Conservation (phyloP, 108 stramenopile species). For the Cyclotella sp. region DNA sequence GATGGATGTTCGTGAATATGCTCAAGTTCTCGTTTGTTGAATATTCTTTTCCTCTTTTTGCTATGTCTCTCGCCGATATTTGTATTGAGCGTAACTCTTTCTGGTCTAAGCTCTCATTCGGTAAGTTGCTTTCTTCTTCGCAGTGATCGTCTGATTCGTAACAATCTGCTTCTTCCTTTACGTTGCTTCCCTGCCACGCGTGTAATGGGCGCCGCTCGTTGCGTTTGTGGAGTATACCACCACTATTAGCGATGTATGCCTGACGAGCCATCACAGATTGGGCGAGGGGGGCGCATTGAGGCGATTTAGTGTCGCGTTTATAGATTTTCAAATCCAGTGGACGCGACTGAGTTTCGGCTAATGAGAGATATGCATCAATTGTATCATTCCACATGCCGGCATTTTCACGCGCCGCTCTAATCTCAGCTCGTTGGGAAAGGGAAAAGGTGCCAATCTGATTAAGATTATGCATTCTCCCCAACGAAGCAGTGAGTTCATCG, state of each 20-base stretch:
- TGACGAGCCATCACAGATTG: constrained; percentile 35
- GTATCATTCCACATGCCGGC: constrained; percentile 31
- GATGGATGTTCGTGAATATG: constrained; percentile 34
- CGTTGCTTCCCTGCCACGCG: constrained; percentile 2
- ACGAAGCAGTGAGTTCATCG: constrained; percentile 32
- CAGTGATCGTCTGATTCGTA: neutral
- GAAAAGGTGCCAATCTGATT: constrained; percentile 7
- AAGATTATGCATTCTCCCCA: constrained; percentile 10
- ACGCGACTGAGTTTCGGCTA: constrained; percentile 19
- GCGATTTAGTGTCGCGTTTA: constrained; percentile 7
- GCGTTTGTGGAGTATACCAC: constrained; percentile 19
- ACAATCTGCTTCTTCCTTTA: constrained; percentile 23
- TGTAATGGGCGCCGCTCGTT: neutral
- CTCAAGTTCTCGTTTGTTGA: constrained; percentile 19
- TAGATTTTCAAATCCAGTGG: constrained; percentile 16
- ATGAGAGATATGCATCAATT: constrained; percentile 30
- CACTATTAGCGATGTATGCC: constrained; percentile 48
- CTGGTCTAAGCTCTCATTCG: constrained; percentile 1
- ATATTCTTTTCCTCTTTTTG: constrained; percentile 34
- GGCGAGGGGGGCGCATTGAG: constrained; percentile 29
- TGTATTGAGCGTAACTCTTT: constrained; percentile 40
- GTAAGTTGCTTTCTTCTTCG: neutral
- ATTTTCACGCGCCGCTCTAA: constrained; percentile 12
- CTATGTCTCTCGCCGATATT: constrained; percentile 29
- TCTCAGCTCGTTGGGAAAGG: neutral